A percentile compares a stretch with the other conserved stretches of the same genome.
phyloP scores from a whole-genome alignment of 306 rosid genomes.

The Malus sieversii region DNA sequence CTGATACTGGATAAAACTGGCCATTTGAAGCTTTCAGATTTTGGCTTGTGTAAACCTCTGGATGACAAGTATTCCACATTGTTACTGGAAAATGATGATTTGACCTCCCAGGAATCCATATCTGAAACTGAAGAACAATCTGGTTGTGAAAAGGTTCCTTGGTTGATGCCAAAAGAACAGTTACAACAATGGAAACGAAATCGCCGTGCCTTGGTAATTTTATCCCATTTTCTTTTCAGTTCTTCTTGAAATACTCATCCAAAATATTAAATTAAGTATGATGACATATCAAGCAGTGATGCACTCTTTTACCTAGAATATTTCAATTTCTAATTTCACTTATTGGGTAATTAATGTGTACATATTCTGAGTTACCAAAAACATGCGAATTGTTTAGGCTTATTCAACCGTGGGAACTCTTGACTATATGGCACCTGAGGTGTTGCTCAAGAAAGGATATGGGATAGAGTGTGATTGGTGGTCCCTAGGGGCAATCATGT shows the following conservation, averaged over 20 bases:
- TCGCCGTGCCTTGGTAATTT: conserved; percentile 81
- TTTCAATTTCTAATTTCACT: background rate
- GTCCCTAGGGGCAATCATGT: conserved; percentile 98
- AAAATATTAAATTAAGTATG: background rate
- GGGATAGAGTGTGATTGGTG: conserved; percentile 99
- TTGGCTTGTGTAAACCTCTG: conserved; percentile 96
- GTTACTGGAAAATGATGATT: conserved; percentile 79
- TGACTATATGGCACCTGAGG: conserved; percentile 99
- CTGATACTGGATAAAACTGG: conserved; percentile 91
- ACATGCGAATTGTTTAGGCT: conserved; percentile 44
- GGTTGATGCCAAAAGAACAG: conserved; percentile 97
- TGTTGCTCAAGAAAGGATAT: conserved; percentile 92
- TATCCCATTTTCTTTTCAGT: background rate
- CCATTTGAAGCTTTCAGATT: conserved; percentile 98
- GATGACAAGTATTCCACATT: conserved; percentile 86
- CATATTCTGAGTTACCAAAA: background rate
- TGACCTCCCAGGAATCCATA: conserved; percentile 47
- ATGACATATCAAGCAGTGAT: background rate
- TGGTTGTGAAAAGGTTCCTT: conserved; percentile 46
- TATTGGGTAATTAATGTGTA: background rate
- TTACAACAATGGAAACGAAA: conserved; percentile 94
- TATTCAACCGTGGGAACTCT: conserved; percentile 99
- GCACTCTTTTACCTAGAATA: background rate
- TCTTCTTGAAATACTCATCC: conserved; percentile 2
- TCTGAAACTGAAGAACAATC: conserved; percentile 63